phyloP scores from a whole-genome alignment of 305 asterid species.

The Nicotiana rustica region DNA sequence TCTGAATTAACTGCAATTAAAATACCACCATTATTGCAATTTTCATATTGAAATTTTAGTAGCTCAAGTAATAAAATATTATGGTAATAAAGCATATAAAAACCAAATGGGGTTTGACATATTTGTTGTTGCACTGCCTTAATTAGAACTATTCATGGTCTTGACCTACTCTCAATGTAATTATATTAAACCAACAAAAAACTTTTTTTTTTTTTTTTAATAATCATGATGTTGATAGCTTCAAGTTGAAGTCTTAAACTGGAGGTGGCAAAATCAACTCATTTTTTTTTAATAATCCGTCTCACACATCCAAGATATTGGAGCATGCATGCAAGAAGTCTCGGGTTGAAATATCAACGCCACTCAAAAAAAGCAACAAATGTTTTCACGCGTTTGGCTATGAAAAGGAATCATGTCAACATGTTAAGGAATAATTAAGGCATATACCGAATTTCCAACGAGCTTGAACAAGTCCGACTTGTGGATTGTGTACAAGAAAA shows the following conservation, averaged over 20 bases:
- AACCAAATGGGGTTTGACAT: neutral
- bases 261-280: neutral
- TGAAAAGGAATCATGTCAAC: no score
- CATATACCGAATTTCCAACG: conserved; percentile 59
- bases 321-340: no score
- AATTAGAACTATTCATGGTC: neutral
- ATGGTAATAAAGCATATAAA: neutral
- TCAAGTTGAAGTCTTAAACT: neutral
- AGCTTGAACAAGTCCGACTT: conserved; percentile 59
- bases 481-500: conserved; percentile 54
- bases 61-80: neutral
- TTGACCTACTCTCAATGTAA: neutral
- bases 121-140: neutral
- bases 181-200: neutral
- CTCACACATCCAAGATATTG: no score
- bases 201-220: no score
- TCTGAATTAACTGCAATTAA: conserved; percentile 32
- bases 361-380: no score
- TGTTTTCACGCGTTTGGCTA: no score
- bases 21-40: neutral
- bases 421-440: neutral
- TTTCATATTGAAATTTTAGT: no score
- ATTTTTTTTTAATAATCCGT: no score
- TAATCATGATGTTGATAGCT: neutral
- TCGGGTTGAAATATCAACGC: no score